phyloP scores from a whole-genome alignment of 228 moss, liverwort and hornwort genomes.

The Sphagnum magellanicum region DNA sequence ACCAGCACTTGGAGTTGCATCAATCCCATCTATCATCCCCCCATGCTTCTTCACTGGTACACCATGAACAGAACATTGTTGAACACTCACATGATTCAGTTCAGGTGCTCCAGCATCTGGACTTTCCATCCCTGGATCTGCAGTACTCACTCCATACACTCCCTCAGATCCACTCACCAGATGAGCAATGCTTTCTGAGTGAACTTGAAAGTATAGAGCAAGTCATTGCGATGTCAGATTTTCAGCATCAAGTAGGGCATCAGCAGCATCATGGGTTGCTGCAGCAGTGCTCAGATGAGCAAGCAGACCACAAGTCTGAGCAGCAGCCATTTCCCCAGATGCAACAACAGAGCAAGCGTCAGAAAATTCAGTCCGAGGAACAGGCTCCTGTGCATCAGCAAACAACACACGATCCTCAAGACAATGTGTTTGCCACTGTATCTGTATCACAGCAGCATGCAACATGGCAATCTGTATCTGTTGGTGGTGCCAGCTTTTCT shows the following conservation, averaged over 20 bases:
- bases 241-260: conserved; percentile 25
- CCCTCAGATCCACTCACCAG: conserved; percentile 53
- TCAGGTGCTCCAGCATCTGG: conserved; percentile 32
- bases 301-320: conserved; percentile 59
- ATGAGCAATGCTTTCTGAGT: conserved; percentile 37
- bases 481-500: conserved; percentile 34
- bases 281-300: conserved; percentile 32
- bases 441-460: conserved; percentile 48
- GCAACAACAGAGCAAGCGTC: conserved; percentile 49
- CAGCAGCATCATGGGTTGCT: conserved; percentile 25
- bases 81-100: conserved; percentile 34
- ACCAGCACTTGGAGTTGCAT: conserved; percentile 61
- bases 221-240: conserved; percentile 38
- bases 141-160: conserved; percentile 37
- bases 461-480: conserved; percentile 53
- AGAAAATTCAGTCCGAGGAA: conserved; percentile 20
- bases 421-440: conserved; percentile 42
- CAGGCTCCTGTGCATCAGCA: conserved; percentile 41
- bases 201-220: conserved; percentile 38
- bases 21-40: conserved; percentile 36
- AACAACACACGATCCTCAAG: conserved; percentile 26
- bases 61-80: conserved; percentile 44
- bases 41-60: conserved; percentile 17
- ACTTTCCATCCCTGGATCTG: conserved; percentile 32
- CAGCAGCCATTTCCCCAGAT: conserved; percentile 52